Evolutionary conservation across 805 yeast species (phyloP).

Genomic region (Blastobotrys terrestris): DNA sequence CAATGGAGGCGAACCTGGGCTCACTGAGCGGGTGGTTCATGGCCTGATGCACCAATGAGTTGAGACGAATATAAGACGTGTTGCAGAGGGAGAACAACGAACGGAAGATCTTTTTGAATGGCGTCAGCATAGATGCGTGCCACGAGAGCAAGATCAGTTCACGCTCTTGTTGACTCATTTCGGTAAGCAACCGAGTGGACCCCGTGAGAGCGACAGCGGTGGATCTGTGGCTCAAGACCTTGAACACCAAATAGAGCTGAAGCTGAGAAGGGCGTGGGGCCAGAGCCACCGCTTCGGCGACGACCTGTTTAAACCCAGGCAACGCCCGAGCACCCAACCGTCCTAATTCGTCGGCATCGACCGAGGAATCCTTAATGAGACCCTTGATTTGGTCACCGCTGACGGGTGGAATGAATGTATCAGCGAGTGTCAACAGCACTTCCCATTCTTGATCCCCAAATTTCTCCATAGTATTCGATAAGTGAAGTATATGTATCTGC

Average conservation of each 20-base stretch:
- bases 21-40: conserved; percentile 34
- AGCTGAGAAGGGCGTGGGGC: background rate
- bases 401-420: conserved; percentile 17
- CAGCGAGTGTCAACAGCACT: conserved; percentile 12
- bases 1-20: conserved; percentile 23
- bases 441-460: background rate
- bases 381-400: conserved; percentile 10
- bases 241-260: conserved; percentile 17
- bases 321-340: conserved; percentile 9
- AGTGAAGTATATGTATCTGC: too few relatives aligned
- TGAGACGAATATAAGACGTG: conserved; percentile 26
- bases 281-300: background rate
- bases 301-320: conserved; percentile 6
- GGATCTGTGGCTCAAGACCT: conserved; percentile 19
- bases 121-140: conserved; percentile 37
- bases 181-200: conserved; percentile 18
- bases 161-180: conserved; percentile 28
- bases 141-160: conserved; percentile 33
- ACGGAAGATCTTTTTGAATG: conserved; percentile 34
- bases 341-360: conserved; percentile 11
- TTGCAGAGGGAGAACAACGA: conserved; percentile 19
- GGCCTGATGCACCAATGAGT: conserved; percentile 34
- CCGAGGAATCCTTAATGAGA: conserved; percentile 6
- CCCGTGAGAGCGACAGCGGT: conserved; percentile 22
- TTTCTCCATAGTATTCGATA: conserved; percentile 5